Evolutionary conservation across 305 asterid genomes (phyloP).

Genomic region (Andrographis paniculata): DNA sequence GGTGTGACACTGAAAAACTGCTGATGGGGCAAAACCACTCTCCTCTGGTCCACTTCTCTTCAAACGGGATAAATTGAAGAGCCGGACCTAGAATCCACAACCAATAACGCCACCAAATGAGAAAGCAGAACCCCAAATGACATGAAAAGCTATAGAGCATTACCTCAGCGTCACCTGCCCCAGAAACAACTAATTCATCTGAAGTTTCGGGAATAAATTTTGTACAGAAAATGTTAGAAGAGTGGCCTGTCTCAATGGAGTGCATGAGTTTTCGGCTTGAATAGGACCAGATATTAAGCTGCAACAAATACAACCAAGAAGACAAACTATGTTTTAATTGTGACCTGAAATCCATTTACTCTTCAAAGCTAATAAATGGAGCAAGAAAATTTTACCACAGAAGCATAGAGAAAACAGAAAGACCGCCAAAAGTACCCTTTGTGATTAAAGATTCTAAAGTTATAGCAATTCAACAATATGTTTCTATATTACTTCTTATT

Average conservation of each 20-base stretch:
- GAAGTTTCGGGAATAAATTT: slow-evolving; percentile 94
- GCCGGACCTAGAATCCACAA: slow-evolving; percentile 67
- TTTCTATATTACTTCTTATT: slow-evolving; percentile 7
- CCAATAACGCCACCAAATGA: slow-evolving; percentile 11
- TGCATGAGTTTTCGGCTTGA: slow-evolving; percentile 63
- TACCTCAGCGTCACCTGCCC: slow-evolving; percentile 99
- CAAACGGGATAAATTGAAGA: slow-evolving; percentile 69
- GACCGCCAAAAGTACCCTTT: neutral
- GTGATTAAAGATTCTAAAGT: neutral
- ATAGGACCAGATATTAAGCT: slow-evolving; percentile 93
- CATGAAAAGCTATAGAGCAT: slow-evolving; percentile 15
- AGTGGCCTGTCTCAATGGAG: slow-evolving; percentile 90
- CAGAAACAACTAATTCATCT: slow-evolving; percentile 90
- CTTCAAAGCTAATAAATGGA: neutral
- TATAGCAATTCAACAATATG: neutral
- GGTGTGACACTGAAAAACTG: slow-evolving; percentile 79
- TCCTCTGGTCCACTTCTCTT: slow-evolving; percentile 48
- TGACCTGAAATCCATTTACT: neutral
- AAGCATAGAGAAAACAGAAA: slow-evolving; percentile 4
- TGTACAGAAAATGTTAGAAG: slow-evolving; percentile 91
- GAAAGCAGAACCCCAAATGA: slow-evolving; percentile 11
- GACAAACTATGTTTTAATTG: neutral
- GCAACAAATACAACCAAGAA: slow-evolving; percentile 25
- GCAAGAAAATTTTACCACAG: slow-evolving; percentile 4
- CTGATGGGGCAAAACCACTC: slow-evolving; percentile 47